phyloP scores from a whole-genome alignment of 1,284 basidiomycete species.

The Rhodofomes roseus region DNA sequence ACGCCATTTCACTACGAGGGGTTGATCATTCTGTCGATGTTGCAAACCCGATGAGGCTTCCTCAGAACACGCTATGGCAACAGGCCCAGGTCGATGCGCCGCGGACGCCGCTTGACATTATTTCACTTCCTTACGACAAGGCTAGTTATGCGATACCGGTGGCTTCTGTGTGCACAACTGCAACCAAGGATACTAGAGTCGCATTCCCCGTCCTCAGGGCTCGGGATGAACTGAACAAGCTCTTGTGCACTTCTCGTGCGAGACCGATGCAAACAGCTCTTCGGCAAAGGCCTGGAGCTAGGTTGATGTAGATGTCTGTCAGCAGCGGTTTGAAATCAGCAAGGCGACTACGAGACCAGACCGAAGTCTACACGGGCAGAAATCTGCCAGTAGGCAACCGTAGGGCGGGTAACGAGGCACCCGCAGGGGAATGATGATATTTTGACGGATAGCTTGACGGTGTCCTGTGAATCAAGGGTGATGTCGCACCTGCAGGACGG shows the following conservation, averaged over 20 bases:
- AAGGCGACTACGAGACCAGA: not conserved
- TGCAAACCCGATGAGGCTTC: not conserved
- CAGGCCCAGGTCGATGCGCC: not conserved
- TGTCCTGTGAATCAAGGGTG: too few species aligned
- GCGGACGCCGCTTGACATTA: not conserved
- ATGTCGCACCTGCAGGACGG: too few species aligned
- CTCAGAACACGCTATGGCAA: not conserved
- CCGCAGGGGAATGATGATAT: too few species aligned
- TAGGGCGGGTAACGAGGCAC: too few species aligned
- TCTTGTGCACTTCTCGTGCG: not conserved
- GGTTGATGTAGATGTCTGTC: not conserved
- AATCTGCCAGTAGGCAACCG: too few species aligned
- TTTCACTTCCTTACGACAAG: not conserved
- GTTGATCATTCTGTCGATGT: not conserved
- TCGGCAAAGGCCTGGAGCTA: not conserved
- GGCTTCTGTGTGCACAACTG: too few species aligned
- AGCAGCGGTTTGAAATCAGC: not conserved
- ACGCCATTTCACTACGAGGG: too few species aligned
- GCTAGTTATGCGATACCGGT: too few species aligned
- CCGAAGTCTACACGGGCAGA: too few species aligned
- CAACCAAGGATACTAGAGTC: not conserved
- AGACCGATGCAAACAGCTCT: not conserved
- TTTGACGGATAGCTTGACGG: too few species aligned
- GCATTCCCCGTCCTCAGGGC: too few species aligned
- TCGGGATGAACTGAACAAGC: too few species aligned